phyloP scores from a whole-genome alignment of 1,284 basidiomycete genomes.

The Austroboletus novae-zelandiae region DNA sequence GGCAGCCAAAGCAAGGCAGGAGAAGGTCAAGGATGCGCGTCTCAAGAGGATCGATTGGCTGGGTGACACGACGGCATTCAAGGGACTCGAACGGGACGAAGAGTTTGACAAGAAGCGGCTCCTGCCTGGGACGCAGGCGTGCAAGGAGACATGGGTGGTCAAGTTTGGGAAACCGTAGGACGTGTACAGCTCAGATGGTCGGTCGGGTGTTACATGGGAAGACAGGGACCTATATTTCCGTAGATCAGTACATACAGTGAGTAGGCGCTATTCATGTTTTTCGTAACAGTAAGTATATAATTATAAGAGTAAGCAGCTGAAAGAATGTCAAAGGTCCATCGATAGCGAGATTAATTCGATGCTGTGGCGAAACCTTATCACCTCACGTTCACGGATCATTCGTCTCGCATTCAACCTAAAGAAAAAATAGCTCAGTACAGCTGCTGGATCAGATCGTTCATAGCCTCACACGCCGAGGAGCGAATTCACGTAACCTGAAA shows the following conservation, averaged over 20 bases:
- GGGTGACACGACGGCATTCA: slow-evolving; percentile 53
- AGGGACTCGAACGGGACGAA: slow-evolving; percentile 55
- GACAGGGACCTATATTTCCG: too few species aligned
- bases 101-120: slow-evolving; percentile 48
- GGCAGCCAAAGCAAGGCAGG: slow-evolving; percentile 33
- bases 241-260: too few species aligned
- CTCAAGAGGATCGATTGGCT: slow-evolving; percentile 59
- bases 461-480: slow-evolving; percentile 11
- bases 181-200: too few species aligned
- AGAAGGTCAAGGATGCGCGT: slow-evolving; percentile 23
- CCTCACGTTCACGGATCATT: slow-evolving; percentile 9
- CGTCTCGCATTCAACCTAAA: slow-evolving; percentile 10
- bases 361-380: not conserved
- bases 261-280: too few species aligned
- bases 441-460: too few species aligned
- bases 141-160: slow-evolving; percentile 39
- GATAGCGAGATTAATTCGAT: slow-evolving; percentile 5
- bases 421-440: not conserved
- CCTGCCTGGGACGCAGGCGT: slow-evolving; percentile 37
- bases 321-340: not conserved
- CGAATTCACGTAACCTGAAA: slow-evolving; percentile 14
- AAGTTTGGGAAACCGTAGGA: slow-evolving; percentile 32
- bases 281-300: too few species aligned
- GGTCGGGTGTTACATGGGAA: too few species aligned
- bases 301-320: too few species aligned